phyloP scores from a whole-genome alignment of 1,139 yeast species.

The Yamadazyma buinensis region DNA sequence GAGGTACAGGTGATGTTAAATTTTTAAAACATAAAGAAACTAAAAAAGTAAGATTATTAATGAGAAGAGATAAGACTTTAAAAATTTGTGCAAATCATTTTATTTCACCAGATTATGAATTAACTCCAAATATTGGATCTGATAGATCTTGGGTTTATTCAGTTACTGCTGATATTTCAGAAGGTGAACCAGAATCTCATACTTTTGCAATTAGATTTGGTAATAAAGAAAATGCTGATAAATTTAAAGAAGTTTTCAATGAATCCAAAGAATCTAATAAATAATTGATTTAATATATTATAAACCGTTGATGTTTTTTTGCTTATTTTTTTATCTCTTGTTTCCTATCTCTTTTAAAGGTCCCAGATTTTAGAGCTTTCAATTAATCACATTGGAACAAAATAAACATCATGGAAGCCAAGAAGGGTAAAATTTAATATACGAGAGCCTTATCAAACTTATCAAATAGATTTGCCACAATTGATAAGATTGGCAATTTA shows the following conservation, averaged over 20 bases:
- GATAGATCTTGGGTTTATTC: slow-evolving; percentile 98
- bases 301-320: too few species aligned
- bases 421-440: too few species aligned
- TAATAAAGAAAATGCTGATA: slow-evolving; percentile 94
- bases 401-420: too few species aligned
- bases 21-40: slow-evolving; percentile 84
- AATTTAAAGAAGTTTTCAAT: slow-evolving; percentile 89
- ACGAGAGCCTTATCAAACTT: too few species aligned
- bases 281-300: slow-evolving; percentile 2
- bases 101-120: slow-evolving; percentile 77
- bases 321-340: too few species aligned
- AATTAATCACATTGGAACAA: too few species aligned
- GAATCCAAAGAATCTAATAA: slow-evolving; percentile 14
- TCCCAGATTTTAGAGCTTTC: too few species aligned
- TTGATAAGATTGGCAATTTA: too few species aligned
- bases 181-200: slow-evolving; percentile 94
- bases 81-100: slow-evolving; percentile 97
- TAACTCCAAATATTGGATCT: slow-evolving; percentile 92
- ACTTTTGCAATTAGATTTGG: slow-evolving; percentile 97
- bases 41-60: slow-evolving; percentile 80
- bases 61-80: slow-evolving; percentile 98
- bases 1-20: slow-evolving; percentile 98
- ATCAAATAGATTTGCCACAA: too few species aligned
- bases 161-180: slow-evolving; percentile 92
- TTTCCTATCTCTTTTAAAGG: too few species aligned